A percentile compares a stretch with the other conserved stretches of the same genome.
Evolutionary conservation across 345 rosid species (phyloP).

Genomic region (Heritiera littoralis): DNA sequence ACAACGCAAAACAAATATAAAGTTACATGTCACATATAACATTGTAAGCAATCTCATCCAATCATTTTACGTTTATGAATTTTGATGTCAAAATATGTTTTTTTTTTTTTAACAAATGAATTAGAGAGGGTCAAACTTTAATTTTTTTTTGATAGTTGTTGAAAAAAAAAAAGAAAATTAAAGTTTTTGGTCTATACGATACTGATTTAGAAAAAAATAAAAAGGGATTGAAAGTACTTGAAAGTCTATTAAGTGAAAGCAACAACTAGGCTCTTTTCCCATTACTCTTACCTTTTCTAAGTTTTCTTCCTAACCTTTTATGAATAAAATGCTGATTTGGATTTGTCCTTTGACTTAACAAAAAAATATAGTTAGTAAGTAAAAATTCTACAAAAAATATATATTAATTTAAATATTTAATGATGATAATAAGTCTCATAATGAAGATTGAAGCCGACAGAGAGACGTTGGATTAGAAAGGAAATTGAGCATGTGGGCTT

Average conservation of each 20-base stretch:
- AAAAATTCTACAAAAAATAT: not conserved
- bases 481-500: conserved; percentile 55
- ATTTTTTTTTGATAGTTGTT: too few species aligned
- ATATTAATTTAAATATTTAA: not conserved
- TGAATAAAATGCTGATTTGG: conserved; percentile 19
- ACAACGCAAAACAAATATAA: too few species aligned
- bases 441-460: conserved; percentile 39
- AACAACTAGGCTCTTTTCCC: conserved; percentile 12
- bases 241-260: conserved; percentile 6
- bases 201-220: too few species aligned
- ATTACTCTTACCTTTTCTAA: not conserved
- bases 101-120: not conserved
- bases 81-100: not conserved
- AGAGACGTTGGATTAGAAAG: conserved; percentile 54
- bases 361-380: not conserved
- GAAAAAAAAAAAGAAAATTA: not conserved
- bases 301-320: not conserved
- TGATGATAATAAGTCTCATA: not conserved
- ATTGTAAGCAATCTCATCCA: too few species aligned
- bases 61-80: not conserved
- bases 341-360: conserved; percentile 10
- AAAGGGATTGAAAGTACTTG: not conserved
- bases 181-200: not conserved
- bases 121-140: not conserved
- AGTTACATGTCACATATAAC: too few species aligned